Evolutionary conservation across 1,284 basidiomycete species (phyloP).

Genomic region (Golubevia pallescens): DNA sequence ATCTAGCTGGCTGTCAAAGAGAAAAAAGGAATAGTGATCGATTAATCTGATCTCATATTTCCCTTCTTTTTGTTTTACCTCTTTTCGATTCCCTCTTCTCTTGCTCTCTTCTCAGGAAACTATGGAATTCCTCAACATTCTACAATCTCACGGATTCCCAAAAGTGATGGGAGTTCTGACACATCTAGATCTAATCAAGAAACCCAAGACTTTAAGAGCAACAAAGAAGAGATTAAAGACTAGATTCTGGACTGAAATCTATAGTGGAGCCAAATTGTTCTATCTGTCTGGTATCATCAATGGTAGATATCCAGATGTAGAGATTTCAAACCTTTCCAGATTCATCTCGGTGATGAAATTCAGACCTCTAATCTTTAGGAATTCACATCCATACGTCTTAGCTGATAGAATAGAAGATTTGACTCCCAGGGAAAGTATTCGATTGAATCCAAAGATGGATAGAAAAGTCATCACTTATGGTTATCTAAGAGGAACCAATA

Average conservation of each 20-base stretch:
- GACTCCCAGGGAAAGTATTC: conserved; percentile 83
- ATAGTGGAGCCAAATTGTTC: conserved; percentile 97
- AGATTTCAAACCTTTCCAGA: conserved; percentile 87
- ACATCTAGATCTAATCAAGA: conserved; percentile 97
- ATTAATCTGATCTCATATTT: too few relatives aligned
- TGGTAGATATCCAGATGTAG: conserved; percentile 94
- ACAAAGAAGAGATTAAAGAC: conserved; percentile 96
- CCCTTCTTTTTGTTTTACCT: too few relatives aligned
- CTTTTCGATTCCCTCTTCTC: too few relatives aligned
- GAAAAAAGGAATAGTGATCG: too few relatives aligned
- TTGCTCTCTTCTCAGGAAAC: conserved; percentile 91
- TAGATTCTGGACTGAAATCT: conserved; percentile 99
- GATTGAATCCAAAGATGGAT: conserved; percentile 85
- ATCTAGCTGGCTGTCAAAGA: too few relatives aligned
- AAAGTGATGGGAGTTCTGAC: conserved; percentile 97
- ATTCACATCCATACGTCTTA: conserved; percentile 92
- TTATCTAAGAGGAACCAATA: conserved; percentile 73
- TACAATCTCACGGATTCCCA: conserved; percentile 96
- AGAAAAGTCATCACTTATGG: conserved; percentile 91
- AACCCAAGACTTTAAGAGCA: conserved; percentile 80
- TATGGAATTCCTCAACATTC: conserved; percentile 96
- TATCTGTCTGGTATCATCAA: conserved; percentile 97
- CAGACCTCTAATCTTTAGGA: conserved; percentile 93
- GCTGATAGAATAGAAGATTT: conserved; percentile 94
- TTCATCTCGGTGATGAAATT: conserved; percentile 99